These are phyloP conservation scores for Sporothrix mexicana DNA, from an alignment of 2,329 filamentous ascomycete species.

Conservation along the genomic window DNA sequence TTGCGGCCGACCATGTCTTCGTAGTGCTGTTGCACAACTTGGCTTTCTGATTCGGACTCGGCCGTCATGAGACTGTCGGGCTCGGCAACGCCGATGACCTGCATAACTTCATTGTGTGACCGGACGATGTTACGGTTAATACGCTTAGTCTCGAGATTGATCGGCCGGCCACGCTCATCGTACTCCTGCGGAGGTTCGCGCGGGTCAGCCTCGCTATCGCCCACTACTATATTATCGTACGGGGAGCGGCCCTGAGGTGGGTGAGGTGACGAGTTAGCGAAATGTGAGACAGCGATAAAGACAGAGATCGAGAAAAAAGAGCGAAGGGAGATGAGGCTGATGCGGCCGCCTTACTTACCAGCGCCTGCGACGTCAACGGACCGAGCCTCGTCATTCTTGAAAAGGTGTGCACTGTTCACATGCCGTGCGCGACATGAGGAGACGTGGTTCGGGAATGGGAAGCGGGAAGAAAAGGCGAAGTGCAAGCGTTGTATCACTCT, in stretches of 20 bases:
- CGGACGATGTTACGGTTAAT: constrained; percentile 64
- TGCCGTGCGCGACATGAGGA: constrained; percentile 27
- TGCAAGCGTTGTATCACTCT: neutral
- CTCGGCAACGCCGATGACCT: constrained; percentile 66
- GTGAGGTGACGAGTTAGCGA: too few species aligned
- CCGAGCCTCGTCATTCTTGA: constrained; percentile 59
- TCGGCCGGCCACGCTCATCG: constrained; percentile 61
- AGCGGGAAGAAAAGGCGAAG: constrained; percentile 21
- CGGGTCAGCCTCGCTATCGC: constrained; percentile 52
- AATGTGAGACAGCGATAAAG: neutral
- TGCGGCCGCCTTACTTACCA: constrained; percentile 50
- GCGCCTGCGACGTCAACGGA: constrained; percentile 61
- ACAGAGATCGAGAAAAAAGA: neutral
- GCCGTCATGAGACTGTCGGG: constrained; percentile 53
- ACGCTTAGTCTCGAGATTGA: constrained; percentile 60
- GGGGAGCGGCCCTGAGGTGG: constrained; percentile 60
- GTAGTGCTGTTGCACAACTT: constrained; percentile 53
- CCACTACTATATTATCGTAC: constrained; percentile 62
- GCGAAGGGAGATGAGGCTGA: neutral
- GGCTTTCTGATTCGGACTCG: constrained; percentile 50
- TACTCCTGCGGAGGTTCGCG: constrained; percentile 56
- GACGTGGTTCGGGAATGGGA: constrained; percentile 21
- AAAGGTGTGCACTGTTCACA: neutral
- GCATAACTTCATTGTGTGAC: constrained; percentile 68
- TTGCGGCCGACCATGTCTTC: constrained; percentile 55